Evolutionary conservation across 345 rosid species (phyloP), one percentile per base, ranked within the genome.

Genomic region (Viola odorata): DNA sequence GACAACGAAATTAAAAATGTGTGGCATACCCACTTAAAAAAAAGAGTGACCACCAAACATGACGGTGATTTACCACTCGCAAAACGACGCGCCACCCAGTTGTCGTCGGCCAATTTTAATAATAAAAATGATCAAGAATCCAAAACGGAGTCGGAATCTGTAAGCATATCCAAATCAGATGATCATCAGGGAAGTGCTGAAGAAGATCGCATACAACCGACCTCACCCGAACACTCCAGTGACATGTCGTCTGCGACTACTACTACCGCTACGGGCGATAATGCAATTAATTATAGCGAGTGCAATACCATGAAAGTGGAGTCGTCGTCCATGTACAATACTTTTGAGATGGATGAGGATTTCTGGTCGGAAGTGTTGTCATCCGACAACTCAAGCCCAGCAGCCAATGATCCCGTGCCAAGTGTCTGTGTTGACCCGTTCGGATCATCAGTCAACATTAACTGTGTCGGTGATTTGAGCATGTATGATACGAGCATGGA

Each of bases 1-100:
- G 96, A 89, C 84, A 89, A 89, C 10, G 91, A 85, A 73, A 88
- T 88, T 10, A 88, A 88, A 70, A 88, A 88, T 37, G 89, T 85
- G 17, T 89, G 96, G 96, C 85, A 89, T 57, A 89, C 91, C 59
- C 87, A 84, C 69, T 68, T 89, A 72, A 89, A 86, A 71, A 89
- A 89, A 69, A 77, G 85, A 58, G 57, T 82, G 8, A 66, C 4
- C 7, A 3, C 16, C 45, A 42, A 11, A 36, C 39, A 57, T 12
- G 54, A 62, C 45, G 36, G 39, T 12, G 52, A 49, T 1, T 14
- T 14, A 23, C 40, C 23, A 8, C 3, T 59, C 11, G 11, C 7
- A 42, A 7, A 42, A 42, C 45, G 7, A n/a, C 50, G 12, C 50
- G 50, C 11, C 50, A 10, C 45, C 7, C 8, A 42, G 45, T 7